Conservation (phyloP, 176 grass and related monocot genomes). For the Carex littledalei region DNA sequence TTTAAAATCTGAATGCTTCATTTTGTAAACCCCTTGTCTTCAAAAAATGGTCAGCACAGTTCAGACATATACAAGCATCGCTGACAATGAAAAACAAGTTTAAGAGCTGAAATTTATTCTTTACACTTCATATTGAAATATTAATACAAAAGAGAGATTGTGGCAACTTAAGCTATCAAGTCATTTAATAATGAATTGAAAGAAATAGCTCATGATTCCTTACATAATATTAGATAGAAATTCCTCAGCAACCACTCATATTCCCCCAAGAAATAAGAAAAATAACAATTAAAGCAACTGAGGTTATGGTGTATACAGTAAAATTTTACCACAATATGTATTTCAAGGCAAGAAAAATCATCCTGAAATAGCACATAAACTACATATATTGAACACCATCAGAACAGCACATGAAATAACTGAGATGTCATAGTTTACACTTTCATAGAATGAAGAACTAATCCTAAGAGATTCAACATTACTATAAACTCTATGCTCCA, state of each 20-base stretch:
- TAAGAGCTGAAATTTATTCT: neutral
- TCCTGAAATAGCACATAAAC: neutral
- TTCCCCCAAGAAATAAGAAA: neutral
- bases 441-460: neutral
- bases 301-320: neutral
- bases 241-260: neutral
- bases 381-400: neutral
- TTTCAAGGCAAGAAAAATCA: neutral
- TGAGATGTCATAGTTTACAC: neutral
- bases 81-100: neutral
- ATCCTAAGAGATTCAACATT: neutral
- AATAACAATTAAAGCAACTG: neutral
- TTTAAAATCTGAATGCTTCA: neutral
- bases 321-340: neutral
- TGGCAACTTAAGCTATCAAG: neutral
- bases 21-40: neutral
- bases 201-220: neutral
- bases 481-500: neutral
- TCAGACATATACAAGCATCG: neutral
- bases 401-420: neutral
- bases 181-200: neutral
- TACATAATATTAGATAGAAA: neutral
- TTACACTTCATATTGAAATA: neutral
- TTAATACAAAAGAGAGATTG: neutral
- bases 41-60: neutral